Conservation (phyloP, 2,329 filamentous ascomycete species). For the Acephala macrosclerotiorum region DNA sequence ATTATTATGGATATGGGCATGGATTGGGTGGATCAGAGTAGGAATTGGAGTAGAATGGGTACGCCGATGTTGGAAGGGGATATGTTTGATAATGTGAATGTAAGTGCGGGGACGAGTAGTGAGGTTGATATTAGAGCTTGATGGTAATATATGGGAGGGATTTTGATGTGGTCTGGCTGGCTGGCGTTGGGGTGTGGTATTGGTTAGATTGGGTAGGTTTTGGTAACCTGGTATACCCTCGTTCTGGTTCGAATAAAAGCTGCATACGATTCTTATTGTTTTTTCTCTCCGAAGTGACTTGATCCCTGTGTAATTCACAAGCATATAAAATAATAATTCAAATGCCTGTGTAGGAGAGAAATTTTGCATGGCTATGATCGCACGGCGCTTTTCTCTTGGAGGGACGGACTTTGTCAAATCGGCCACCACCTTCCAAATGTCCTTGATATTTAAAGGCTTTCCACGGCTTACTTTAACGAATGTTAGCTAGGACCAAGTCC, state of each 20-base stretch:
- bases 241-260: constrained; percentile 11
- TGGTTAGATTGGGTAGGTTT: background rate
- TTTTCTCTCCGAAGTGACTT: too few species aligned
- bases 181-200: background rate
- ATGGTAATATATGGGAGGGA: background rate
- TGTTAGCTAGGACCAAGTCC: too few species aligned
- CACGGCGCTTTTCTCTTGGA: too few species aligned
- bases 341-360: too few species aligned
- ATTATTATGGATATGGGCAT: constrained; percentile 42
- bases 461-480: too few species aligned
- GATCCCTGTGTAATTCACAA: too few species aligned
- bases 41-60: constrained; percentile 34
- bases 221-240: constrained; percentile 8
- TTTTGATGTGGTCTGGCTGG: background rate
- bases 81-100: constrained; percentile 12
- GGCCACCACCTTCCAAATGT: too few species aligned
- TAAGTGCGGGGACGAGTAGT: background rate
- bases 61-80: constrained; percentile 27
- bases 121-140: constrained; percentile 8
- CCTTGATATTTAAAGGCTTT: background rate
- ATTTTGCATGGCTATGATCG: too few species aligned
- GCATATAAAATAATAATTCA: too few species aligned
- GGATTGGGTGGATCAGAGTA: constrained; percentile 37
- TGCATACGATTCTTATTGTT: too few species aligned
- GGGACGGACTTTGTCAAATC: too few species aligned